A percentile compares a stretch with the other conserved stretches of the same genome.
Evolutionary conservation across 2,329 filamentous ascomycete genomes (phyloP).

Genomic region (Colletotrichum simmondsii): DNA sequence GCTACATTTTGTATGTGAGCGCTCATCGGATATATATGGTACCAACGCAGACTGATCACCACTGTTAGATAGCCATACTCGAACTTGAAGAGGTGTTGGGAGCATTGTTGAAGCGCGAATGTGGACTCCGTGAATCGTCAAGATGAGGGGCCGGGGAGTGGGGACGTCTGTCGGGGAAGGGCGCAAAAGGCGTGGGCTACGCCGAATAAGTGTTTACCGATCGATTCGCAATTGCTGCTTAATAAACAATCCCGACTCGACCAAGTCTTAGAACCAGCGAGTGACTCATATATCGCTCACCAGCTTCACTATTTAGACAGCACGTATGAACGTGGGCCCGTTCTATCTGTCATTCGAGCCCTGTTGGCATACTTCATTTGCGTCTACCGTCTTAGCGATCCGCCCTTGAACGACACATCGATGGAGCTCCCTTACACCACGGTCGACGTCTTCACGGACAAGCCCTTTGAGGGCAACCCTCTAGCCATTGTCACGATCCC

Average conservation of each 20-base stretch:
- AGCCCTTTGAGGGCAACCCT: constrained; percentile 66
- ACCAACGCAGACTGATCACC: too few relatives aligned
- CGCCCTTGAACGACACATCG: background rate
- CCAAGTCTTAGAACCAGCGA: background rate
- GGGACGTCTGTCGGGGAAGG: background rate
- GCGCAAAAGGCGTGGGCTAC: constrained; percentile 3
- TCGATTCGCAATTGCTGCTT: background rate
- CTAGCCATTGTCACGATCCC: constrained; percentile 69
- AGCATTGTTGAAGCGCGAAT: too few relatives aligned
- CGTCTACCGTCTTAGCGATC: too few relatives aligned
- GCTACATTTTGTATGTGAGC: too few relatives aligned
- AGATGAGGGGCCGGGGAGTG: background rate
- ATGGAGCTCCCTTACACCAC: constrained; percentile 61
- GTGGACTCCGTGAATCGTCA: background rate
- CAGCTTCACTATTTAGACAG: background rate
- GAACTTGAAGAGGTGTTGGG: too few relatives aligned
- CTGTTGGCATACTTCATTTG: background rate
- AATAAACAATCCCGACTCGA: background rate
- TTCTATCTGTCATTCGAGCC: background rate
- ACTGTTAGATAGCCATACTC: too few relatives aligned
- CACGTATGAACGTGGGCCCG: background rate
- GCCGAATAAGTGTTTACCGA: background rate
- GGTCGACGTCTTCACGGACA: constrained; percentile 68
- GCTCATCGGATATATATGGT: too few relatives aligned
- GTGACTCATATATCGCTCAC: background rate